phyloP scores from a whole-genome alignment of 2,329 filamentous ascomycete species.

The Dendrostoma leiphaemia region DNA sequence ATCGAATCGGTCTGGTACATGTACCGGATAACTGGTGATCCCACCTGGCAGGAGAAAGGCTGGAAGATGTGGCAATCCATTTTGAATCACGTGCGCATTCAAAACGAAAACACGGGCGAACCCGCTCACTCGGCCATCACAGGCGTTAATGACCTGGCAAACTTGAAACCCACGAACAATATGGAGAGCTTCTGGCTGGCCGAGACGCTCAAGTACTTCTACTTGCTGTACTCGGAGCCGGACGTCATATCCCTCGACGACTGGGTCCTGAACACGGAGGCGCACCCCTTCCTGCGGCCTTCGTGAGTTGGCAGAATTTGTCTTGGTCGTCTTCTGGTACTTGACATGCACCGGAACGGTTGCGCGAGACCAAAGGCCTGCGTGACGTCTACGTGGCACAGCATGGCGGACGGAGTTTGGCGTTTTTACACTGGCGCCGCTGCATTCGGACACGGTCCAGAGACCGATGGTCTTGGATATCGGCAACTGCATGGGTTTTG shows the following conservation, averaged over 20 bases:
- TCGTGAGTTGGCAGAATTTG: slow-evolving; percentile 24
- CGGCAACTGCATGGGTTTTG: neutral
- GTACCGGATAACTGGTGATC: slow-evolving; percentile 83
- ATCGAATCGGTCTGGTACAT: slow-evolving; percentile 89
- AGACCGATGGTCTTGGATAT: neutral
- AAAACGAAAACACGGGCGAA: too few species aligned
- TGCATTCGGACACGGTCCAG: too few species aligned
- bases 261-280: slow-evolving; percentile 65
- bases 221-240: slow-evolving; percentile 71
- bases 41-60: slow-evolving; percentile 72
- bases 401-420: slow-evolving; percentile 11
- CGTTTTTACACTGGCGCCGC: too few species aligned
- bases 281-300: slow-evolving; percentile 55
- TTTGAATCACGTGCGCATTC: slow-evolving; percentile 60
- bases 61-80: slow-evolving; percentile 84
- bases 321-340: too few species aligned
- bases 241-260: slow-evolving; percentile 66
- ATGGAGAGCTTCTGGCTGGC: slow-evolving; percentile 93
- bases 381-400: neutral
- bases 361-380: neutral
- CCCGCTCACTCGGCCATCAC: slow-evolving; percentile 69
- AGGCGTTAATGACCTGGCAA: slow-evolving; percentile 51
- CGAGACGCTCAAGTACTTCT: slow-evolving; percentile 93
- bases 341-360: neutral
- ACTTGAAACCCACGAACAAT: slow-evolving; percentile 47